Evolutionary conservation across 306 rosid genomes (phyloP).

Genomic region (Cucurbita argyrosperma): DNA sequence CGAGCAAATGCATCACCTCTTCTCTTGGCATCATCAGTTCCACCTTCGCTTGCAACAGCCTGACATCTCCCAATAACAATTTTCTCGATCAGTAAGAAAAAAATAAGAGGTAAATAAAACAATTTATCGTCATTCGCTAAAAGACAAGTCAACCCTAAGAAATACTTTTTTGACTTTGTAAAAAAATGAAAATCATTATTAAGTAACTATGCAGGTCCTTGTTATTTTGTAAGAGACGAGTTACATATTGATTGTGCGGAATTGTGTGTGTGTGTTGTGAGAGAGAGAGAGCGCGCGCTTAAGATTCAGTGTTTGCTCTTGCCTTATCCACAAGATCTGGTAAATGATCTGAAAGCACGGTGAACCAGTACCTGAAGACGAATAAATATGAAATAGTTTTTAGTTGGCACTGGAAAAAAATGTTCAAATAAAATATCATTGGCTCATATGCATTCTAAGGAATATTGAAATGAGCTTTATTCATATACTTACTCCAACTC

Average conservation of each 20-base stretch:
- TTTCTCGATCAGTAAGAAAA: slow-evolving; percentile 13
- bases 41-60: slow-evolving; percentile 99
- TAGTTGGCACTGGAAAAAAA: background rate
- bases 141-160: background rate
- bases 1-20: slow-evolving; percentile 95
- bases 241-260: background rate
- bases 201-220: background rate
- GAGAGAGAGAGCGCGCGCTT: slow-evolving; percentile 1
- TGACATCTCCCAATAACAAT: slow-evolving; percentile 21
- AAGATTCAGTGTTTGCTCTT: slow-evolving; percentile 5
- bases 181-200: background rate
- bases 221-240: background rate
- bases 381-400: background rate
- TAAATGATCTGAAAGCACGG: slow-evolving; percentile 69
- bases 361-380: slow-evolving; percentile 78
- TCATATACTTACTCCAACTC: slow-evolving; percentile 72
- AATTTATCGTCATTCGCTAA: background rate
- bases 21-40: slow-evolving; percentile 94
- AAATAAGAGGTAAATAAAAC: background rate
- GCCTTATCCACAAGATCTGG: slow-evolving; percentile 95
- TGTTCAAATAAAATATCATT: background rate
- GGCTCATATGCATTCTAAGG: background rate
- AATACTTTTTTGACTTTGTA: background rate
- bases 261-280: background rate
- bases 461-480: background rate